A percentile compares a stretch with the other conserved stretches of the same genome.
Conservation (phyloP, 2,329 filamentous ascomycete species). For the Ceratocystis eucalypticola region DNA sequence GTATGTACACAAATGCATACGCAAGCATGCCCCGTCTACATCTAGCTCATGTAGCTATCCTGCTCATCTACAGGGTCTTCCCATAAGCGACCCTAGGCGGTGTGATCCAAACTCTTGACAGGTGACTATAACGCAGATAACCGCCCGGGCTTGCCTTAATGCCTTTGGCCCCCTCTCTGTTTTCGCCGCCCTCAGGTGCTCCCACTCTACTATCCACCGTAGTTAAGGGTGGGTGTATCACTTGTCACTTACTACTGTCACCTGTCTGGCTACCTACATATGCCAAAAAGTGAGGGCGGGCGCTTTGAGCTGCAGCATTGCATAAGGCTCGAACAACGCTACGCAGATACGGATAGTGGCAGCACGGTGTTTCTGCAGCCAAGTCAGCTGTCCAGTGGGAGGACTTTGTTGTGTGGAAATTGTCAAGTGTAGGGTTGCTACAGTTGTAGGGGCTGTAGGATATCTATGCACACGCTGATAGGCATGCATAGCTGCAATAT, state of each 20-base stretch:
- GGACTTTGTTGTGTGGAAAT: neutral
- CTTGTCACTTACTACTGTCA: neutral
- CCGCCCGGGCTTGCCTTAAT: neutral
- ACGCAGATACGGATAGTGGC: neutral
- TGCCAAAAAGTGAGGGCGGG: neutral
- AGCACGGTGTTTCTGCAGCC: neutral
- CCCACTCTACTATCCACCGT: neutral
- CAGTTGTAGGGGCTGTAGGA: neutral
- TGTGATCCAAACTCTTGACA: neutral
- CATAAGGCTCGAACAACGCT: too few species aligned
- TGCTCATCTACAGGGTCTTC: neutral
- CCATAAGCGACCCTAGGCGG: neutral
- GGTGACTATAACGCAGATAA: neutral
- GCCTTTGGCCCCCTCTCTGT: neutral
- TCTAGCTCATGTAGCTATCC: neutral
- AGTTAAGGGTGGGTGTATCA: neutral
- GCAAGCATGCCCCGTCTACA: neutral
- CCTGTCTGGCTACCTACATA: conserved; percentile 1
- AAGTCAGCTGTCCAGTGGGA: neutral
- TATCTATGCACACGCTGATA: neutral
- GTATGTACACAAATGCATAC: neutral
- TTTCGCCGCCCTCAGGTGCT: neutral
- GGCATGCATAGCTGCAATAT: too few species aligned
- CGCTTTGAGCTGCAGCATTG: neutral
- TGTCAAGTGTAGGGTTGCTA: neutral